These are phyloP conservation scores for Hyphodiscus sp. DNA, from an alignment of 2,329 filamentous ascomycete species.

Conservation along the genomic window DNA sequence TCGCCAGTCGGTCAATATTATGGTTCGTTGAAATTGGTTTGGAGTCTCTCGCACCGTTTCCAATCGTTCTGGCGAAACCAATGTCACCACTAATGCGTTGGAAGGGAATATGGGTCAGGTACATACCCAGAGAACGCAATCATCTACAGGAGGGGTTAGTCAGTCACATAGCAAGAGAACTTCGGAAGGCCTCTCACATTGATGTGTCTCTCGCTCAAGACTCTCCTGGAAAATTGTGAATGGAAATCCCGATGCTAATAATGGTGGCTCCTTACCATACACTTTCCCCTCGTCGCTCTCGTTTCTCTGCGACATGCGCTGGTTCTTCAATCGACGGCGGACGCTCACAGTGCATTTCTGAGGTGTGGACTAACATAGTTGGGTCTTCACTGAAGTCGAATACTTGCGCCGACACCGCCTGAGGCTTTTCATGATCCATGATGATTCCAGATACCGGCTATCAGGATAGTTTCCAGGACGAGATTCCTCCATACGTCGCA, in stretches of 20 bases:
- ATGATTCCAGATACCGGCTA: background rate
- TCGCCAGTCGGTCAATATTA: constrained; percentile 1
- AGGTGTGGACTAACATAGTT: constrained; percentile 16
- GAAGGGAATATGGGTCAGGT: background rate
- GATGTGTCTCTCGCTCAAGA: constrained; percentile 36
- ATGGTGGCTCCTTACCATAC: constrained; percentile 20
- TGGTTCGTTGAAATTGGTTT: background rate
- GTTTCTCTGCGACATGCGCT: constrained; percentile 19
- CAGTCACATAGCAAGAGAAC: constrained; percentile 1
- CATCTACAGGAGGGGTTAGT: constrained; percentile 29
- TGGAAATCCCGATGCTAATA: background rate
- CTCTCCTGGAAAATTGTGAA: constrained; percentile 29
- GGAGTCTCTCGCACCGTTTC: constrained; percentile 30
- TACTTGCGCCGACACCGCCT: constrained; percentile 23
- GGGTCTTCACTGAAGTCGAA: constrained; percentile 19
- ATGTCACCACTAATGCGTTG: constrained; percentile 1
- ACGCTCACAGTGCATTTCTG: constrained; percentile 15
- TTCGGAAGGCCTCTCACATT: constrained; percentile 24
- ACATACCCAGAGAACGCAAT: constrained; percentile 38
- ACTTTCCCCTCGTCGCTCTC: constrained; percentile 23
- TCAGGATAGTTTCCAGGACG: background rate
- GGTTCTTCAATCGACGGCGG: constrained; percentile 20
- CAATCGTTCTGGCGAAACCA: constrained; percentile 31
- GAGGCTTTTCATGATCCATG: constrained; percentile 27
- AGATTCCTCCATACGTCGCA: too few relatives aligned